Evolutionary conservation across 306 rosid species (phyloP).

Genomic region (Hippophae rhamnoides): DNA sequence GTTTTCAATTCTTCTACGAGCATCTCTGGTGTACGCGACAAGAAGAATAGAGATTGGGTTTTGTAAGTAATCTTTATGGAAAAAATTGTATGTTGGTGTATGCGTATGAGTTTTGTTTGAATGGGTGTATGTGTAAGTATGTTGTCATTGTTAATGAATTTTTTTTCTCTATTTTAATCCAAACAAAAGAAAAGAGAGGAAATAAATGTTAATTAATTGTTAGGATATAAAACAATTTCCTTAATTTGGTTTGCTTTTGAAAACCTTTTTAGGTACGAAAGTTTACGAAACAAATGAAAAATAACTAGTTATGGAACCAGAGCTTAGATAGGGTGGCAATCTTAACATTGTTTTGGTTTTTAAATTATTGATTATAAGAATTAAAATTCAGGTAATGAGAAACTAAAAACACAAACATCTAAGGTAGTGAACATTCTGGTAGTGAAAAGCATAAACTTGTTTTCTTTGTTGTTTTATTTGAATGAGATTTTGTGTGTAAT

Average conservation of each 20-base stretch:
- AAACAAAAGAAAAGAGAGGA: not conserved
- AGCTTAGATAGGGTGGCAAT: slow-evolving; percentile 80
- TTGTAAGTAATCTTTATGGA: no score
- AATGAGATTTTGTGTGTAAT: not conserved
- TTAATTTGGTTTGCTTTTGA: slow-evolving; percentile 7
- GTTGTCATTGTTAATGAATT: no score
- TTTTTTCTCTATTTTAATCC: no score
- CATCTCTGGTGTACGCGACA: no score
- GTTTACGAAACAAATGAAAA: slow-evolving; percentile 70
- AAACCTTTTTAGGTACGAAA: slow-evolving; percentile 51
- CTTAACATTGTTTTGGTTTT: slow-evolving; percentile 57
- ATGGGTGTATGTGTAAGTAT: no score
- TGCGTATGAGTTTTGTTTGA: no score
- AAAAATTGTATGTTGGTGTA: no score
- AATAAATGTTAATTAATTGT: not conserved
- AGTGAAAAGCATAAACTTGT: not conserved
- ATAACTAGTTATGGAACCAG: slow-evolving; percentile 71
- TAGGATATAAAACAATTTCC: not conserved
- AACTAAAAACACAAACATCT: slow-evolving; percentile 21
- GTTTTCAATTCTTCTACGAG: no score
- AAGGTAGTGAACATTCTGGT: slow-evolving; percentile 33
- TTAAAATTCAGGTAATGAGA: slow-evolving; percentile 63
- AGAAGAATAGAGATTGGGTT: no score
- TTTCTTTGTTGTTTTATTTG: not conserved
- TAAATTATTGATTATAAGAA: slow-evolving; percentile 38